phyloP scores from a whole-genome alignment of 2,329 filamentous ascomycete species.

The Fonsecaea erecta region DNA sequence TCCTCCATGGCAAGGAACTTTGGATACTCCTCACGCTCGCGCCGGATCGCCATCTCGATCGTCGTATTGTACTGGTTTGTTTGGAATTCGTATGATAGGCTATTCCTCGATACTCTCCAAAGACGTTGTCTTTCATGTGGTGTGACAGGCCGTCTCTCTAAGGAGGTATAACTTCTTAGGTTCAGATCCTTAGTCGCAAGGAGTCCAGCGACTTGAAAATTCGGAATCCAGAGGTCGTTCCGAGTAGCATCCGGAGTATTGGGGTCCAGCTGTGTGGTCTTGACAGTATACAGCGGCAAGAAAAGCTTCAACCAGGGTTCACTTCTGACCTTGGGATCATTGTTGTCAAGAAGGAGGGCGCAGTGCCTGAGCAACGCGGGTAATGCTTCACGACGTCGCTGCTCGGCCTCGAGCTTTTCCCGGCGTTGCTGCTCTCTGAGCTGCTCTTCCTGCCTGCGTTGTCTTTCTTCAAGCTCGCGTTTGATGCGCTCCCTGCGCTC shows the following conservation, averaged over 20 bases:
- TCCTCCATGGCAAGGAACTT: constrained; percentile 57
- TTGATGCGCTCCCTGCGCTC: constrained; percentile 48
- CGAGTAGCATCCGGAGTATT: constrained; percentile 44
- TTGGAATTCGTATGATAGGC: constrained; percentile 51
- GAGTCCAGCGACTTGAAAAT: constrained; percentile 55
- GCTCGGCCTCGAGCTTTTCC: constrained; percentile 51
- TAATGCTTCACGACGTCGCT: constrained; percentile 52
- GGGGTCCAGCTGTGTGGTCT: constrained; percentile 50
- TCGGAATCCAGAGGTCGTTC: constrained; percentile 55
- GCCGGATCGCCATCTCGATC: constrained; percentile 46
- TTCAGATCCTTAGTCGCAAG: constrained; percentile 56
- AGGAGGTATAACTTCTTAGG: constrained; percentile 50
- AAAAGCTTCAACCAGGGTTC: constrained; percentile 52
- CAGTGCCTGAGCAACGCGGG: constrained; percentile 52
- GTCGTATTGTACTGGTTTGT: constrained; percentile 45
- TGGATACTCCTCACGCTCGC: constrained; percentile 50
- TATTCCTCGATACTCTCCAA: constrained; percentile 54
- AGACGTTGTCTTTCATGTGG: constrained; percentile 50
- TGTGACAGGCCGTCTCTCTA: constrained; percentile 51
- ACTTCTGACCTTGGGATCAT: constrained; percentile 49
- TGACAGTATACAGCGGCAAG: constrained; percentile 52
- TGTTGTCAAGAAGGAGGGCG: constrained; percentile 51
- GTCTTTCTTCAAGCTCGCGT: constrained; percentile 47
- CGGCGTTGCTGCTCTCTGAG: constrained; percentile 47
- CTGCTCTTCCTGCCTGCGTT: constrained; percentile 49